Evolutionary conservation across 75 land plant species (phyloP), one percentile per base, ranked within the genome.

Genomic region (Gnetum montanum): DNA sequence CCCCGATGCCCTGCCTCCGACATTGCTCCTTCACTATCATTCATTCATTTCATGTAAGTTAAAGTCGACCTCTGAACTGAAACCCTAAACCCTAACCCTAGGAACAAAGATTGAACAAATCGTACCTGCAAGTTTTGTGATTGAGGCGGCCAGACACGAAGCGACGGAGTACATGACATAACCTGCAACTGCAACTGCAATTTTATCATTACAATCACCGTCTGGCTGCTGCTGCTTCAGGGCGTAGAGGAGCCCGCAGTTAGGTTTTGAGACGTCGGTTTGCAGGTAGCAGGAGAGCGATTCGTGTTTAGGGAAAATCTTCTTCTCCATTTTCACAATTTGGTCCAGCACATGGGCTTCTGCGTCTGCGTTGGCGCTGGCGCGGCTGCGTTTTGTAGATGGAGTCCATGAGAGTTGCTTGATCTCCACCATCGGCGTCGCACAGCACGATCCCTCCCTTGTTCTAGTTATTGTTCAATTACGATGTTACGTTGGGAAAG

Each of bases 231-330:
- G 3, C 59, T 18, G 55, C 31, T 71, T 67, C 0, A 44, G 49
- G 24, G 58, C 22, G 43, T 58, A 74, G 28, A 90, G 70, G 54
- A 90, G 50, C 0, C 72, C 85, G 33, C 66, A 31, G 56, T 86
- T 90, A 58, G 59, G 74, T 61, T 74, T 80, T 34, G 34, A 56
- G 30, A 83, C 56, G 45, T 86, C 88, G 36, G 74, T 57, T 20
- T 68, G 19, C 35, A 92, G 71, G 8, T 65, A 62, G 43, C 35
- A 44, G 13, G 97, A 60, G 10, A 92, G 77, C 11, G 94, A 92
- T 45, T 92, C 97, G 62, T 92, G 97, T 70, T 92, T 88, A 38
- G 97, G 97, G 61, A 92, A 92, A 41, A 79, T 69, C 62, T 66
- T 79, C 53, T 66, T 75, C 78, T 92, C 97, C 62, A 92, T 7